Evolutionary conservation across 2,329 filamentous ascomycete genomes (phyloP).

Genomic region (Chaetomium globosum): DNA sequence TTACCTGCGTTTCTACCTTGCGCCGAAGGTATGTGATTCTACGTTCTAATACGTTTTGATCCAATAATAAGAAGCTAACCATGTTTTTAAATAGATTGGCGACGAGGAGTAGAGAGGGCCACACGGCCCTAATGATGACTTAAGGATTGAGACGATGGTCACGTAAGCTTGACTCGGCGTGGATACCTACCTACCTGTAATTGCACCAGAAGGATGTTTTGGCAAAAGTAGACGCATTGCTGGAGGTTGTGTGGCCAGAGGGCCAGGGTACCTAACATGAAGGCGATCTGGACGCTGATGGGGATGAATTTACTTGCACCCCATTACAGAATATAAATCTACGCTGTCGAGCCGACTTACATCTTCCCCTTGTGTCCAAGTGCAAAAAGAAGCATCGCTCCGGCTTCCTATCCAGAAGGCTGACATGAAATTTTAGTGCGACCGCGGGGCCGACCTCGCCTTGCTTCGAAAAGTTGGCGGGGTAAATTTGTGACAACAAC

Average conservation of each 20-base stretch:
- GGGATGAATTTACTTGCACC: slow-evolving; percentile 26
- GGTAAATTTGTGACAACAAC: slow-evolving; percentile 20
- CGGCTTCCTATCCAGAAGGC: neutral
- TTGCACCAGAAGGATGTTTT: slow-evolving; percentile 15
- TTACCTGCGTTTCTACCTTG: slow-evolving; percentile 95
- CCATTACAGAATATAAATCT: slow-evolving; percentile 1
- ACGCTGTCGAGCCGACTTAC: neutral
- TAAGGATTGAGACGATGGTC: slow-evolving; percentile 22
- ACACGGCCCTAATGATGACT: slow-evolving; percentile 7
- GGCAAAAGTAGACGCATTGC: slow-evolving; percentile 17
- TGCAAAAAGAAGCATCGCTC: neutral
- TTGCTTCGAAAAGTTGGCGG: slow-evolving; percentile 16
- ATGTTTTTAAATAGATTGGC: slow-evolving; percentile 40
- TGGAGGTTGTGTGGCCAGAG: slow-evolving; percentile 8
- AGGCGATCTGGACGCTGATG: slow-evolving; percentile 22
- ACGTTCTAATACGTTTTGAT: neutral
- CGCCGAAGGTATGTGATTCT: slow-evolving; percentile 76
- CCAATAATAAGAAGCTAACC: slow-evolving; percentile 29
- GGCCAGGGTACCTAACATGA: slow-evolving; percentile 14
- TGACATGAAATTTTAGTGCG: slow-evolving; percentile 1
- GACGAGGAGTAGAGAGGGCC: slow-evolving; percentile 44
- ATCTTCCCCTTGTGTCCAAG: neutral
- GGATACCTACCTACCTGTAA: slow-evolving; percentile 20
- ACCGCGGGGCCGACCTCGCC: slow-evolving; percentile 11
- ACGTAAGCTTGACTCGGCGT: slow-evolving; percentile 25